Evolutionary conservation across 495 filamentous ascomycete species (phyloP).

Genomic region (Aspergillus steynii): DNA sequence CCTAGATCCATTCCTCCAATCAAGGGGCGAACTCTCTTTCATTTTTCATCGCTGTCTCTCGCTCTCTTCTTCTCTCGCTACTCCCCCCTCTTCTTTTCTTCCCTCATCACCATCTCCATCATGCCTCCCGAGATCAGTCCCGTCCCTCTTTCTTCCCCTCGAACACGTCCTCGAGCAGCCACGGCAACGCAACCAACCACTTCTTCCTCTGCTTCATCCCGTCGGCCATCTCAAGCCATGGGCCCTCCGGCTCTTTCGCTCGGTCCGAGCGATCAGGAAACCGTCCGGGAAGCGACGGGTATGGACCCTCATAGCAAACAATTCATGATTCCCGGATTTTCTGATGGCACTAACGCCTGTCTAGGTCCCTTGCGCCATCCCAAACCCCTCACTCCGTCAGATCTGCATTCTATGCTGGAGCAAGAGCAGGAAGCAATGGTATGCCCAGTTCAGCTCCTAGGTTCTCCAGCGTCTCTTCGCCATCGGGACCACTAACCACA

Average conservation of each 20-base stretch:
- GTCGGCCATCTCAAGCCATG: constrained; percentile 49
- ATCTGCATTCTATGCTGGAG: constrained; percentile 83
- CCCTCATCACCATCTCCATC: background rate
- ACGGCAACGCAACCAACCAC: constrained; percentile 49
- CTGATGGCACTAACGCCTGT: background rate
- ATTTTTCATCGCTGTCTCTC: background rate
- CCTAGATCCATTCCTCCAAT: background rate
- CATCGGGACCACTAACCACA: constrained; percentile 2
- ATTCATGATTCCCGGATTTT: background rate
- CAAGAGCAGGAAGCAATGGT: constrained; percentile 95
- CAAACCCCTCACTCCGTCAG: constrained; percentile 79
- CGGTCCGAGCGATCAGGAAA: constrained; percentile 19
- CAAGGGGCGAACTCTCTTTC: background rate
- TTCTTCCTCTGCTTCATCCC: constrained; percentile 43
- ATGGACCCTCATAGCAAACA: background rate
- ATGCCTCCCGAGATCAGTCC: constrained; percentile 67
- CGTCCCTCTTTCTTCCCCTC: constrained; percentile 53
- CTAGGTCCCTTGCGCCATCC: constrained; percentile 74
- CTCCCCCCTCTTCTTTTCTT: background rate
- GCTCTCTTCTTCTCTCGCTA: background rate
- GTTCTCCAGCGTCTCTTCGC: background rate
- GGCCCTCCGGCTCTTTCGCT: constrained; percentile 44
- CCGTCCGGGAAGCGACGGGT: background rate
- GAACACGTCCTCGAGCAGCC: constrained; percentile 46
- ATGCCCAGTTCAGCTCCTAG: constrained; percentile 25